Base-by-base conservation (phyloP, 106 monocot species). In the Allium cepa region DNA sequence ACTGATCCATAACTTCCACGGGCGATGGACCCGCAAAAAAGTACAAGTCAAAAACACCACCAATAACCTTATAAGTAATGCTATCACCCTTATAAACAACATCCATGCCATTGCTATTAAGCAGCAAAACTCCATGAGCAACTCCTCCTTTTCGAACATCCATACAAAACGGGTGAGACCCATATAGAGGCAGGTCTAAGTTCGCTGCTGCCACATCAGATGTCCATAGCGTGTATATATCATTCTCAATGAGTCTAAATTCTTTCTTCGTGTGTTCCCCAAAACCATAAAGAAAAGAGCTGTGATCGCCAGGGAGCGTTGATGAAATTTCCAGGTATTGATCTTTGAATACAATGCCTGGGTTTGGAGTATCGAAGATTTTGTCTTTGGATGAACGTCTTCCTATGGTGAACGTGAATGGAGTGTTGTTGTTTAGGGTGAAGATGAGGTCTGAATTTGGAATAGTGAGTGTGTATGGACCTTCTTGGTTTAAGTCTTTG, bases 141-240 rank as follows among this genome's bases (percentile, higher is more conserved):
- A 17, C 10, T 7, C 81, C 81, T 27, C 28, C 45, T 9, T 51
- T 9, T 59, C 84, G 73, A 13, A 85, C 84, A 49, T 90, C 90
- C 70, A 90, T 73, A 73, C 85, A 90, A 71, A 90, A 90, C 8
- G 90, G 90, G 49, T 86, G 90, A 0, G 85, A 86, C 1, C 92
- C 92, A 45, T 93, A 88, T 0, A 93, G 79, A 59, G 88, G 88
- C 17, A 72, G 18, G 48, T 88, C 76, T 1, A 47, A 26, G 36
- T 26, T 47, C 47, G 27, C 7, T 8, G 85, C 63, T 1, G n/a
- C 57, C 5, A 83, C 79, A 65, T 85, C 88, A 9, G 83, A 66
- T 49, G 82, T 88, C 92, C 88, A 93, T 53, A 93, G 10, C 3
- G 92, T 93, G 12, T 83, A 50, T 7, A 70, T 85, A 47, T 88